Conservation (phyloP, 768 basidiomycete species). For the Tulasnella calospora region DNA sequence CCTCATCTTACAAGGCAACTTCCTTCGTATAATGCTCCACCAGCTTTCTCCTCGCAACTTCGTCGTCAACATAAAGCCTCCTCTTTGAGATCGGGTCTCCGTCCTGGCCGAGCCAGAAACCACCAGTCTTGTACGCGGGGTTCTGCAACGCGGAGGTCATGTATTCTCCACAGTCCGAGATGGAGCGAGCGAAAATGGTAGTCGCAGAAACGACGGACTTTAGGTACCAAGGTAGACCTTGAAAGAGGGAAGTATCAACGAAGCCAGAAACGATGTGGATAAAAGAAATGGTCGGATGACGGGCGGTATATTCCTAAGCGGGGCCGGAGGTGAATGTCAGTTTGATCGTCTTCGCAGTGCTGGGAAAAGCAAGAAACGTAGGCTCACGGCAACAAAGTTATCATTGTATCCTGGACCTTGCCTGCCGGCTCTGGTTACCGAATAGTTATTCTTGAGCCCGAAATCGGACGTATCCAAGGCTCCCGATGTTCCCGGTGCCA, state of each 20-base stretch:
- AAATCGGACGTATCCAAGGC: slow-evolving; percentile 13
- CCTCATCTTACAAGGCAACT: background rate
- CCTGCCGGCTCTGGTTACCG: background rate
- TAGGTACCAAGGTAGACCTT: background rate
- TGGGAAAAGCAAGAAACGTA: too few species aligned
- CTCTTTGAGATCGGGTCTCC: background rate
- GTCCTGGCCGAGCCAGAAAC: slow-evolving; percentile 22
- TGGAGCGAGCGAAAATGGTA: background rate
- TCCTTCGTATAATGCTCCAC: slow-evolving; percentile 7
- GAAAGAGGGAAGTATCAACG: slow-evolving; percentile 22
- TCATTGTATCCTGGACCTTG: slow-evolving; percentile 13
- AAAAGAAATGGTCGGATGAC: slow-evolving; percentile 22
- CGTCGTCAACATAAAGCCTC: background rate
- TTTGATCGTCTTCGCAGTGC: too few species aligned
- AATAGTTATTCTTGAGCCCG: slow-evolving; percentile 26
- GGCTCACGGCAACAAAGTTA: slow-evolving; percentile 17
- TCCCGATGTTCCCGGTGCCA: slow-evolving; percentile 6
- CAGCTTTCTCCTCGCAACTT: background rate
- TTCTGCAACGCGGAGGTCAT: slow-evolving; percentile 5
- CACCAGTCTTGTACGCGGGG: slow-evolving; percentile 2
- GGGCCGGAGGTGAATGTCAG: background rate
- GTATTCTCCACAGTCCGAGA: slow-evolving; percentile 19
- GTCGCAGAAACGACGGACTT: background rate
- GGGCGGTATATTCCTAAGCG: slow-evolving; percentile 23
- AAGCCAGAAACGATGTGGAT: slow-evolving; percentile 23